Evolutionary conservation across 1,284 basidiomycete species (phyloP).

Genomic region (Tilletiaria anomala): DNA sequence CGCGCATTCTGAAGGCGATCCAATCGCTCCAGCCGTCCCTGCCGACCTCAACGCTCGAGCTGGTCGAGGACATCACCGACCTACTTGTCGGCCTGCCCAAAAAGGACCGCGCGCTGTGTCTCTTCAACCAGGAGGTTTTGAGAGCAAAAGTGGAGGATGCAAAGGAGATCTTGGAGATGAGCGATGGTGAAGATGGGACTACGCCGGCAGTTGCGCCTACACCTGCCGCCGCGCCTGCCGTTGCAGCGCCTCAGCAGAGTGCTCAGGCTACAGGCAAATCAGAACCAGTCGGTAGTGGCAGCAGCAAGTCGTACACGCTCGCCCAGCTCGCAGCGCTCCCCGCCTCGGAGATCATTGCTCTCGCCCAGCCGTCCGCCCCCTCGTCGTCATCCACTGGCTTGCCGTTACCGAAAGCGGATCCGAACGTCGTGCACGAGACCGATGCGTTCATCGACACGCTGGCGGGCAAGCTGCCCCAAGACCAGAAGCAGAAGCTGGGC

Average conservation of each 20-base stretch:
- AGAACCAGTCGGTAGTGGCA: background rate
- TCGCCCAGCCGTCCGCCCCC: slow-evolving; percentile 46
- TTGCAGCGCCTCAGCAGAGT: background rate
- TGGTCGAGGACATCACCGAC: slow-evolving; percentile 45
- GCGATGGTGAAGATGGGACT: slow-evolving; percentile 48
- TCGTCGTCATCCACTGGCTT: slow-evolving; percentile 45
- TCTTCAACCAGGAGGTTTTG: slow-evolving; percentile 70
- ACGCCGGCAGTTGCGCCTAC: slow-evolving; percentile 14
- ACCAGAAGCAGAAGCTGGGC: slow-evolving; percentile 55
- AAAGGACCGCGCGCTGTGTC: slow-evolving; percentile 70
- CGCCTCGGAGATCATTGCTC: slow-evolving; percentile 48
- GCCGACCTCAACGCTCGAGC: slow-evolving; percentile 5
- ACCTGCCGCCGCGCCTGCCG: slow-evolving; percentile 4
- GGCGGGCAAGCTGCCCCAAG: slow-evolving; percentile 49
- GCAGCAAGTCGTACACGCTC: slow-evolving; percentile 12
- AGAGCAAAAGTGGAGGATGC: slow-evolving; percentile 65
- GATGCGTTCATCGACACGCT: slow-evolving; percentile 63
- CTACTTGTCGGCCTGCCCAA: slow-evolving; percentile 69
- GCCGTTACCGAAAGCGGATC: slow-evolving; percentile 56
- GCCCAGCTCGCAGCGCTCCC: slow-evolving; percentile 51
- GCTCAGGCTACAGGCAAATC: background rate
- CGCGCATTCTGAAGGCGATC: slow-evolving; percentile 54
- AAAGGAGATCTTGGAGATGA: slow-evolving; percentile 49
- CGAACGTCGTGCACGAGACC: slow-evolving; percentile 53
- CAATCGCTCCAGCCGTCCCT: slow-evolving; percentile 8